phyloP scores from a whole-genome alignment of 1,139 yeast species.

The Lodderomyces oxycetoniae region DNA sequence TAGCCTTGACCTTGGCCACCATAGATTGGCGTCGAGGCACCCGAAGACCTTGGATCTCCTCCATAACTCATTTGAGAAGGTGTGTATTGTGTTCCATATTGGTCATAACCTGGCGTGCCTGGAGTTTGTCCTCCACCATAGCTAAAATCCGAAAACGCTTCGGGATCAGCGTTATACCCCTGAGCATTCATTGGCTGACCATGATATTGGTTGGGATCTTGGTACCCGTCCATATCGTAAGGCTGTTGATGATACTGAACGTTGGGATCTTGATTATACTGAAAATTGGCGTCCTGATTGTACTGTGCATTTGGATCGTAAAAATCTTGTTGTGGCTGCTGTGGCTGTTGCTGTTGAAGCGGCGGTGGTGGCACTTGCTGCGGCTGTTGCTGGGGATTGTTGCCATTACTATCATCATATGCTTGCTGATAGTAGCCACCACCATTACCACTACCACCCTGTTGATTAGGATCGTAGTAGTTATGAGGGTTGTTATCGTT shows the following conservation, averaged over 20 bases:
- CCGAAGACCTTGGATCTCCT: slow-evolving; percentile 74
- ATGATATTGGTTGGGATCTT: slow-evolving; percentile 28
- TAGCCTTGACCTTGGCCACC: slow-evolving; percentile 60
- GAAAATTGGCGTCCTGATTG: slow-evolving; percentile 22
- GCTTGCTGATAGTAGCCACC: slow-evolving; percentile 16
- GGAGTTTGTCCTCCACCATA: slow-evolving; percentile 72
- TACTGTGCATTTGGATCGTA: slow-evolving; percentile 41
- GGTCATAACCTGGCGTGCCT: slow-evolving; percentile 65
- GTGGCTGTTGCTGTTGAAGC: slow-evolving; percentile 19
- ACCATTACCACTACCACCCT: slow-evolving; percentile 19
- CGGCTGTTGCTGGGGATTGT: slow-evolving; percentile 47
- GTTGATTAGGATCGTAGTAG: slow-evolving; percentile 46
- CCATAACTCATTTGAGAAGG: slow-evolving; percentile 83
- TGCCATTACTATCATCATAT: too few species aligned
- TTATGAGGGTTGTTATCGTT: slow-evolving; percentile 46
- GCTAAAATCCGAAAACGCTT: slow-evolving; percentile 73
- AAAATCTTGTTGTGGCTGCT: slow-evolving; percentile 33
- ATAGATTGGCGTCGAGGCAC: slow-evolving; percentile 93
- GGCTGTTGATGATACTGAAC: slow-evolving; percentile 50
- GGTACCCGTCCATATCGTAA: slow-evolving; percentile 46
- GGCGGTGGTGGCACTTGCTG: slow-evolving; percentile 24
- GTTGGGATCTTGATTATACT: slow-evolving; percentile 40
- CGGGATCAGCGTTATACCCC: slow-evolving; percentile 57
- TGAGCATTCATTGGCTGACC: slow-evolving; percentile 39
- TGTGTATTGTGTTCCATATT: slow-evolving; percentile 74